Conservation (phyloP, 106 monocot species). For the Allium sativum region DNA sequence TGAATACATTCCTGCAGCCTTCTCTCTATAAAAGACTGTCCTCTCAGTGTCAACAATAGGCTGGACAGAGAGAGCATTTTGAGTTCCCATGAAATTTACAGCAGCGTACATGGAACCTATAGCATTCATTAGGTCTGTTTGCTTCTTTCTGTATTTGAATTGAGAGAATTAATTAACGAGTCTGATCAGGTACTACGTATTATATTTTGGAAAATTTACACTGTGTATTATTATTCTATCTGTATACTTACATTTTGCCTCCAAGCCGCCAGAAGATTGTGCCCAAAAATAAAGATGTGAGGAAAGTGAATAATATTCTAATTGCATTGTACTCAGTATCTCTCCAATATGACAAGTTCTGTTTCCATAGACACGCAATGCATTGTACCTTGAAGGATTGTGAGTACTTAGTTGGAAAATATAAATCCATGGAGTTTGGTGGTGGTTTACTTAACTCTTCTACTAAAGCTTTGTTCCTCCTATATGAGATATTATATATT, state of each 20-base stretch:
- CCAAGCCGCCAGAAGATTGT: slow-evolving; percentile 56
- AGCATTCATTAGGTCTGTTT: slow-evolving; percentile 5
- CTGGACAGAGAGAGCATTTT: slow-evolving; percentile 8
- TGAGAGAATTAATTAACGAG: too few relatives aligned
- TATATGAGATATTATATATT: slow-evolving; percentile 5
- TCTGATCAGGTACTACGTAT: too few relatives aligned
- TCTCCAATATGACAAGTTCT: slow-evolving; percentile 52
- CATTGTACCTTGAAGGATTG: slow-evolving; percentile 33
- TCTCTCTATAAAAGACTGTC: slow-evolving; percentile 10
- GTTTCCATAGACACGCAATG: slow-evolving; percentile 60
- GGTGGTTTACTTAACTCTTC: slow-evolving; percentile 34
- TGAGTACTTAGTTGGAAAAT: slow-evolving; percentile 50
- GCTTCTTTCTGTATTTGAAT: slow-evolving; percentile 6
- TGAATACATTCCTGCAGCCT: slow-evolving; percentile 14
- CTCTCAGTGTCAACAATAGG: slow-evolving; percentile 10
- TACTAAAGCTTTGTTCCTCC: slow-evolving; percentile 43
- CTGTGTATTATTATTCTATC: too few relatives aligned
- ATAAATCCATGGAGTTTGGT: slow-evolving; percentile 27
- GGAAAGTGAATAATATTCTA: slow-evolving; percentile 32
- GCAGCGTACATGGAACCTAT: slow-evolving; percentile 12
- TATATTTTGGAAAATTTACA: too few relatives aligned
- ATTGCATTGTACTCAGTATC: slow-evolving; percentile 44
- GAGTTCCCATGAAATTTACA: slow-evolving; percentile 6
- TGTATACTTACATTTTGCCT: slow-evolving; percentile 22
- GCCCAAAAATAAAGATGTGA: slow-evolving; percentile 47